Conservation (phyloP, 2,329 filamentous ascomycete species). For the Sporothrix phasma region DNA sequence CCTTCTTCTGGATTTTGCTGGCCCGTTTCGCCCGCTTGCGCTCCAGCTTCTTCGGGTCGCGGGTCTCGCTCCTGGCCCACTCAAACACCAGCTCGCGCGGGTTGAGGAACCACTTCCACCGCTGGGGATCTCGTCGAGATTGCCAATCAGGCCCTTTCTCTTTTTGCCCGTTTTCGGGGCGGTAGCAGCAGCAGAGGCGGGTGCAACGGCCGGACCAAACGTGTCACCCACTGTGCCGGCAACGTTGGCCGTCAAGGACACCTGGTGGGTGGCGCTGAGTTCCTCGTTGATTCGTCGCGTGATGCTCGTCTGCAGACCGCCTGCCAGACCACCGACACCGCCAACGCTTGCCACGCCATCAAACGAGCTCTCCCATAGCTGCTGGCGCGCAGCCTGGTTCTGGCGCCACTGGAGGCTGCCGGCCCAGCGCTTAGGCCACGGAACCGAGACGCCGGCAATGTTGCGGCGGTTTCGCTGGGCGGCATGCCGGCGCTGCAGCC, state of each 20-base stretch:
- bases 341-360: background rate
- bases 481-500: background rate
- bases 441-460: background rate
- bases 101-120: conserved; percentile 8
- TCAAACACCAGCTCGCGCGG: conserved; percentile 2
- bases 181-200: background rate
- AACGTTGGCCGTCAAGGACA: background rate
- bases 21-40: background rate
- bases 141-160: background rate
- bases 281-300: background rate
- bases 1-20: background rate
- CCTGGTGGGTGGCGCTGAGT: background rate
- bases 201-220: background rate
- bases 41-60: background rate
- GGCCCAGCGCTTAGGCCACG: conserved; percentile 11
- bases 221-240: background rate
- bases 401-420: conserved; percentile 6
- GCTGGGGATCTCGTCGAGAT: background rate
- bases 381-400: background rate
- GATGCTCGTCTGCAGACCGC: background rate
- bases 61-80: conserved; percentile 2
- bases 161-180: background rate
- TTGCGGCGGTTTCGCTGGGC: background rate
- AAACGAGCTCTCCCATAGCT: conserved; percentile 10
- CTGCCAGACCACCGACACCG: background rate